Evolutionary conservation across 805 yeast genomes (phyloP).

Genomic region (Sporopachydermia lactativora): DNA sequence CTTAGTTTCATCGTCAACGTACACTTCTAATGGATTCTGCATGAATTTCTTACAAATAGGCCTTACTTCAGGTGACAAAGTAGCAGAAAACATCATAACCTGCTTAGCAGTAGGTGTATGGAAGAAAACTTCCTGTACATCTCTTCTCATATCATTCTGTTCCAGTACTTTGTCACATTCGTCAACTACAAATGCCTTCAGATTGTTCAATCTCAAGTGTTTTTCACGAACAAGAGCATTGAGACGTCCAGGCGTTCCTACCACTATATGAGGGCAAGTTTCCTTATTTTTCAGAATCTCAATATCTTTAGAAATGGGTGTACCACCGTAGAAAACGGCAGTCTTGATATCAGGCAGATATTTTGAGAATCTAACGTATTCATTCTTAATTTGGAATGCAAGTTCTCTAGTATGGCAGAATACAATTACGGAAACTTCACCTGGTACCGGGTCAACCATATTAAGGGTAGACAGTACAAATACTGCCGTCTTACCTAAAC

Average conservation of each 20-base stretch:
- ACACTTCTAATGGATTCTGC: conserved; percentile 95
- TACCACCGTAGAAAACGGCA: conserved; percentile 95
- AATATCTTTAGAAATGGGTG: conserved; percentile 69
- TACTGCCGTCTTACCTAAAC: conserved; percentile 98
- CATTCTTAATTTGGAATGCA: conserved; percentile 96
- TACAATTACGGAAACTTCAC: conserved; percentile 89
- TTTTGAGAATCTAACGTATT: conserved; percentile 93
- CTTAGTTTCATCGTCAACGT: conserved; percentile 95
- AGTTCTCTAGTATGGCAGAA: conserved; percentile 97
- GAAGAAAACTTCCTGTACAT: conserved; percentile 95
- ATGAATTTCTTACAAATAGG: conserved; percentile 96
- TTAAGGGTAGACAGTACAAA: conserved; percentile 92
- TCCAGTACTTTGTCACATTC: conserved; percentile 98
- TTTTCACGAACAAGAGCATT: conserved; percentile 89
- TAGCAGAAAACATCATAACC: conserved; percentile 99
- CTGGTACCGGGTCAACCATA: conserved; percentile 94
- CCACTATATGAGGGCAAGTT: conserved; percentile 91
- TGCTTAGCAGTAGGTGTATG: conserved; percentile 97
- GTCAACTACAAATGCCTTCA: conserved; percentile 90
- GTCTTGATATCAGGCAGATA: conserved; percentile 97
- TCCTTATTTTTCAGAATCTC: conserved; percentile 85
- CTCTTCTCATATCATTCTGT: conserved; percentile 84
- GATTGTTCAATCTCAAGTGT: conserved; percentile 69
- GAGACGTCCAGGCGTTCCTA: conserved; percentile 97
- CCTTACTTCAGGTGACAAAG: conserved; percentile 85